These are phyloP conservation scores for Rhizophora apiculata DNA, from an alignment of 345 rosid species.

Conservation along the genomic window DNA sequence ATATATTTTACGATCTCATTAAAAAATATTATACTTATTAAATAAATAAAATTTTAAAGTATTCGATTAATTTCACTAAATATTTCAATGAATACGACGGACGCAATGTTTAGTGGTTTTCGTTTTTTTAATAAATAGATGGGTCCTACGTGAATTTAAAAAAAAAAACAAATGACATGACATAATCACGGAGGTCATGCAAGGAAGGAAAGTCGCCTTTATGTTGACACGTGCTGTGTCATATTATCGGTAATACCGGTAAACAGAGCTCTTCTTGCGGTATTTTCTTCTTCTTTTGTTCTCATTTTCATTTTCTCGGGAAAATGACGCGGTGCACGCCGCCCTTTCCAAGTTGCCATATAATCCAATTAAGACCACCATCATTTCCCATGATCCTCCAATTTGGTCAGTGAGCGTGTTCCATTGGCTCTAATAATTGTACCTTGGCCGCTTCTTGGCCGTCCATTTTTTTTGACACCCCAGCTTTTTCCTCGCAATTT, in stretches of 20 bases:
- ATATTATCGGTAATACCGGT: conserved; percentile 22
- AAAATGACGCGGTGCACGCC: conserved; percentile 7
- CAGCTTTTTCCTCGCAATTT: conserved; percentile 8
- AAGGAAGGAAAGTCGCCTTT: not conserved
- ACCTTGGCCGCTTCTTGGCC: conserved; percentile 11
- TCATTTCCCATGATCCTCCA: not conserved
- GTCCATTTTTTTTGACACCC: conserved; percentile 5
- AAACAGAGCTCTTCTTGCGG: not conserved
- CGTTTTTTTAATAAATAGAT: too few relatives aligned
- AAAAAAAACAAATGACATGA: not conserved
- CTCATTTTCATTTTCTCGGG: not conserved
- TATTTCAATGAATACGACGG: too few relatives aligned
- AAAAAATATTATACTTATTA: too few relatives aligned
- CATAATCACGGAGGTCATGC: conserved; percentile 7
- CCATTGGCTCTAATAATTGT: conserved; percentile 20
- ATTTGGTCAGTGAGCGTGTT: not conserved
- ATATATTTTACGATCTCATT: too few relatives aligned
- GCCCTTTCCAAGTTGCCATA: conserved; percentile 12
- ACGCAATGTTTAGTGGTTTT: too few relatives aligned
- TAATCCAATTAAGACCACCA: not conserved
- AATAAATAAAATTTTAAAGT: too few relatives aligned
- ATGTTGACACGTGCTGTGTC: not conserved
- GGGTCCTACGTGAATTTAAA: too few relatives aligned
- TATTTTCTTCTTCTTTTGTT: too few relatives aligned
- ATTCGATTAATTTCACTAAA: too few relatives aligned